Evolutionary conservation across 2,329 filamentous ascomycete genomes (phyloP).

Genomic region (Sclerotinia trifoliorum): DNA sequence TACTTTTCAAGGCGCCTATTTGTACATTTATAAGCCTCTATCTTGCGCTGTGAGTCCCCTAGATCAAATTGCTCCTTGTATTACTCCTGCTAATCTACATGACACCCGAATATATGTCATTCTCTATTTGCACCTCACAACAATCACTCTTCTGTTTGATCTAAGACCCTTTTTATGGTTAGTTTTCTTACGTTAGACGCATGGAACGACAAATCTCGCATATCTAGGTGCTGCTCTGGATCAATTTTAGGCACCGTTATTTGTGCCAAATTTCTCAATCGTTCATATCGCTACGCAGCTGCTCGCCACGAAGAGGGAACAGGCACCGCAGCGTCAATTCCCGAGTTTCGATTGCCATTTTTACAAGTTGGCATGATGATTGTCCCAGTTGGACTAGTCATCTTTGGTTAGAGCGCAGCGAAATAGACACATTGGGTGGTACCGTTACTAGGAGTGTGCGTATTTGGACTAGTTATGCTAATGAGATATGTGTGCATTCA

Average conservation of each 20-base stretch:
- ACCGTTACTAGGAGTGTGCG: background rate
- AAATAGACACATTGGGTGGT: background rate
- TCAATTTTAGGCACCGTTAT: background rate
- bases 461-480: background rate
- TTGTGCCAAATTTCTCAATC: background rate
- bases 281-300: background rate
- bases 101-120: background rate
- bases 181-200: background rate
- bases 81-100: background rate
- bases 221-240: background rate
- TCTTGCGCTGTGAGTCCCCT: background rate
- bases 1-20: background rate
- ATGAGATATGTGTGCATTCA: slow-evolving; percentile 1
- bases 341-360: background rate
- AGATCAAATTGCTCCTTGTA: background rate
- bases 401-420: background rate
- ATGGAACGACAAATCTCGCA: background rate
- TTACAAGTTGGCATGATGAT: background rate
- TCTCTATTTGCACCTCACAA: slow-evolving; percentile 1
- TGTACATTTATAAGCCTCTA: slow-evolving; percentile 1
- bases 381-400: background rate
- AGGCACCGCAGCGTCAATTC: background rate
- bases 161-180: background rate
- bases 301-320: background rate
- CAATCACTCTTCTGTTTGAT: background rate